Evolutionary conservation across 306 rosid species (phyloP).

Genomic region (Senna tora): DNA sequence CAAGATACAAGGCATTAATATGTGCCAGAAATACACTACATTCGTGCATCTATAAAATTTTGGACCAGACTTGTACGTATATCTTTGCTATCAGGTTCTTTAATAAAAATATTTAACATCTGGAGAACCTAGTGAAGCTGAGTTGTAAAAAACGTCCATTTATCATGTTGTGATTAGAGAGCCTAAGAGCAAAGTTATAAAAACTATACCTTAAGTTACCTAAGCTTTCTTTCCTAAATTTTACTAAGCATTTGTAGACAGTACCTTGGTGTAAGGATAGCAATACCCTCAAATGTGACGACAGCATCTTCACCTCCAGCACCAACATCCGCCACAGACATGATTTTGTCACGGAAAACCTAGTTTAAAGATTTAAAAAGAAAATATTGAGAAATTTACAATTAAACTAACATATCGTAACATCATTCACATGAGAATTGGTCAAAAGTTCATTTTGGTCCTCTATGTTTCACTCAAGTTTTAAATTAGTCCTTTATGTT

Average conservation of each 20-base stretch:
- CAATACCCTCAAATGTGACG: conserved; percentile 97
- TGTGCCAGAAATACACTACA: conserved; percentile 17
- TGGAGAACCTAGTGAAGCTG: no score
- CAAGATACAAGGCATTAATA: conserved; percentile 16
- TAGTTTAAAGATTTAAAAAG: conserved; percentile 22
- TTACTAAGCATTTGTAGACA: conserved; percentile 24
- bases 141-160: no score
- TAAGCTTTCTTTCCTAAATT: no score
- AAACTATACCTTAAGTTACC: no score
- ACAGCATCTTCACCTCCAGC: conserved; percentile 95
- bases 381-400: conserved; percentile 27
- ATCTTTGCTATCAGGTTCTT: no score
- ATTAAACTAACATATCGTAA: conserved; percentile 28
- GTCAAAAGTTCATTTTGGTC: no score
- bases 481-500: no score
- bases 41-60: not conserved
- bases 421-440: not conserved
- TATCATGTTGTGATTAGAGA: no score
- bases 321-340: conserved; percentile 95
- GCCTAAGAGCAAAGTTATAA: no score
- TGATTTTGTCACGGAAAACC: conserved; percentile 96
- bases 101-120: no score
- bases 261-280: conserved; percentile 97
- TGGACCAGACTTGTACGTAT: no score
- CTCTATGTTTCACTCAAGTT: no score